phyloP scores from a whole-genome alignment of 1,139 yeast species.

The Keqinozyma sinolaborantium region DNA sequence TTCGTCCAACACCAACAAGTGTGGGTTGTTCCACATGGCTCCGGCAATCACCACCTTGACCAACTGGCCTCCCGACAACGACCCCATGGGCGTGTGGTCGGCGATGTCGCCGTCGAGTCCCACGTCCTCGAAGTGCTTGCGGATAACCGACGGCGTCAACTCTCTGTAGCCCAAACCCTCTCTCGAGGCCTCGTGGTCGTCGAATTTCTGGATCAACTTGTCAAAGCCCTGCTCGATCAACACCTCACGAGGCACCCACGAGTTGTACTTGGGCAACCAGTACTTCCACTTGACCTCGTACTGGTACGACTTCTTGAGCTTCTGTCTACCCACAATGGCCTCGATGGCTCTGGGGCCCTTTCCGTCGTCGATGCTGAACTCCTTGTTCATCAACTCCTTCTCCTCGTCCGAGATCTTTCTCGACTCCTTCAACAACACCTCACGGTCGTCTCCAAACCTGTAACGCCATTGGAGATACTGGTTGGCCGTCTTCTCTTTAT shows the following conservation, averaged over 20 bases:
- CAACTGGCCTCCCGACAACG: conserved; percentile 95
- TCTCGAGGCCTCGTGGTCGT: conserved; percentile 97
- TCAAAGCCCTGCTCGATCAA: conserved; percentile 80
- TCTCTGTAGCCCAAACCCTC: conserved; percentile 98
- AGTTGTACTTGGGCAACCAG: conserved; percentile 90
- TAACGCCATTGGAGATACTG: conserved; percentile 99
- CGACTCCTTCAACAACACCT: conserved; percentile 88
- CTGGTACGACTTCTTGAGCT: conserved; percentile 93
- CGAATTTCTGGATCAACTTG: conserved; percentile 88
- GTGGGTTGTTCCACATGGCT: conserved; percentile 99
- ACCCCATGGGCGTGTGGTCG: conserved; percentile 95
- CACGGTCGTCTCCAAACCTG: conserved; percentile 97
- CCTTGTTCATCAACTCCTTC: conserved; percentile 71
- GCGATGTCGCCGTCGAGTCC: conserved; percentile 98
- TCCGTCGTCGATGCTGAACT: conserved; percentile 81
- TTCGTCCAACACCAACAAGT: conserved; percentile 92
- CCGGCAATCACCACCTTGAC: conserved; percentile 99
- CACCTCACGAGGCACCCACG: conserved; percentile 87
- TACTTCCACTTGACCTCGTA: conserved; percentile 94
- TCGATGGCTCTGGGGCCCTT: conserved; percentile 86
- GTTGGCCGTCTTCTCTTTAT: conserved; percentile 95
- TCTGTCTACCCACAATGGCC: conserved; percentile 96
- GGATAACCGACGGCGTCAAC: conserved; percentile 82
- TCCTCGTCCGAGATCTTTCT: conserved; percentile 86
- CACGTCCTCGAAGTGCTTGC: conserved; percentile 95